These are phyloP conservation scores for Stephanodiscus triporus DNA, from an alignment of 108 stramenopile species.

Conservation along the genomic window DNA sequence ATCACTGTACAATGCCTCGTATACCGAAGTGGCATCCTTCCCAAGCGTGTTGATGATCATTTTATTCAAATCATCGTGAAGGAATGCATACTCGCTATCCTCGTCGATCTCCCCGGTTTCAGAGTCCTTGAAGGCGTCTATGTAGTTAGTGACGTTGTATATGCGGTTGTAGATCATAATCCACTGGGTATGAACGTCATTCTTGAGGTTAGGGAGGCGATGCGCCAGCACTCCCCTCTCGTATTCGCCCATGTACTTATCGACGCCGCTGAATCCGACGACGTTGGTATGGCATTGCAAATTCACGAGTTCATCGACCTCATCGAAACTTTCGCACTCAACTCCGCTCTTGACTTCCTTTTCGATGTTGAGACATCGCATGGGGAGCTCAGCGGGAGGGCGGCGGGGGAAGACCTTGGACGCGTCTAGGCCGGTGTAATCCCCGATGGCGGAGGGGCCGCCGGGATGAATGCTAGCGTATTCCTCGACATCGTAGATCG, in stretches of 20 bases:
- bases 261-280: constrained; percentile 38
- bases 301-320: constrained; percentile 38
- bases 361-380: constrained; percentile 29
- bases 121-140: constrained; percentile 33
- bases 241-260: constrained; percentile 33
- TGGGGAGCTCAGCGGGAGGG: constrained; percentile 40
- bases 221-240: constrained; percentile 39
- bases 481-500: constrained; percentile 46
- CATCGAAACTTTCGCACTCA: constrained; percentile 39
- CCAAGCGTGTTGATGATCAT: constrained; percentile 55
- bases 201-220: constrained; percentile 26
- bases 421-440: constrained; percentile 35
- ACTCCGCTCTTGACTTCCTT: constrained; percentile 19
- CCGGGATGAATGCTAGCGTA: constrained; percentile 46
- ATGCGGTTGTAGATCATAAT: constrained; percentile 47
- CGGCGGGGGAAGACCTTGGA: constrained; percentile 53
- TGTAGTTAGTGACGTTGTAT: constrained; percentile 55
- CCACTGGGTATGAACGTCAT: constrained; percentile 43
- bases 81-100: constrained; percentile 51
- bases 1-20: constrained; percentile 47
- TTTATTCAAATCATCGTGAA: constrained; percentile 40
- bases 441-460: constrained; percentile 25
- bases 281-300: constrained; percentile 39
- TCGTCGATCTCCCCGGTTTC: constrained; percentile 29
- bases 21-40: constrained; percentile 53